Percentiles rank a stretch among this genome's conserved stretches.
Evolutionary conservation across 225 moss, liverwort and hornwort genomes (phyloP).

Genomic region (Rhytidiadelphus loreus): DNA sequence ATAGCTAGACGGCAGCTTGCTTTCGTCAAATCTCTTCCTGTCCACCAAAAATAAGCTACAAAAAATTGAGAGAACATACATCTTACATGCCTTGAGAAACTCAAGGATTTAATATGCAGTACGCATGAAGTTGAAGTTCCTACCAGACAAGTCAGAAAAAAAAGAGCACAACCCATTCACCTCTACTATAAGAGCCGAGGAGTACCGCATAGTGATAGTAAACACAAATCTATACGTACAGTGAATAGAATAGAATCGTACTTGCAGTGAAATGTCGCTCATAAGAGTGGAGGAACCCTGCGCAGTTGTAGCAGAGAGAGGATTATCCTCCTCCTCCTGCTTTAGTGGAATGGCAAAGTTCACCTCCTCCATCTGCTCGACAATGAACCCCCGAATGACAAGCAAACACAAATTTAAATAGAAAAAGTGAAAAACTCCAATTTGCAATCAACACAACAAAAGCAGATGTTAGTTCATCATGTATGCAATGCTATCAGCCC

Average conservation of each 20-base stretch:
- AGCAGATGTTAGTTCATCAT: not conserved
- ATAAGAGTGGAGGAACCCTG: slow-evolving; percentile 46
- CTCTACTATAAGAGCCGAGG: not conserved
- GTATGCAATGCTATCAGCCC: not conserved
- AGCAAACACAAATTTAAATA: not conserved
- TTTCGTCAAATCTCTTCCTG: not conserved
- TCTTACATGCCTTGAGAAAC: not conserved
- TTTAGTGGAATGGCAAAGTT: slow-evolving; percentile 78
- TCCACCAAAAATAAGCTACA: not conserved
- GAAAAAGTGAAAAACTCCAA: not conserved
- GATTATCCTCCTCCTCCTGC: slow-evolving; percentile 36
- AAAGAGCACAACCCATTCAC: not conserved
- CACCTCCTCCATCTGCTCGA: slow-evolving; percentile 68
- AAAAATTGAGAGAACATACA: not conserved
- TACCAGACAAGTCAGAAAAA: not conserved
- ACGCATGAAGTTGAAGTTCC: not conserved
- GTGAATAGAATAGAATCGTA: slow-evolving; percentile 16
- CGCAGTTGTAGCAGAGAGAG: slow-evolving; percentile 28
- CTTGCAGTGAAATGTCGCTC: slow-evolving; percentile 73
- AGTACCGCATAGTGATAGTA: not conserved
- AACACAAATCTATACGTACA: not conserved
- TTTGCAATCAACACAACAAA: not conserved
- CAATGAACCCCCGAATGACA: not conserved
- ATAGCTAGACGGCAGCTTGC: not conserved
- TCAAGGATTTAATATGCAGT: not conserved